These are phyloP conservation scores for Calendula officinalis DNA, from an alignment of 129 eudicot genomes.

Conservation along the genomic window DNA sequence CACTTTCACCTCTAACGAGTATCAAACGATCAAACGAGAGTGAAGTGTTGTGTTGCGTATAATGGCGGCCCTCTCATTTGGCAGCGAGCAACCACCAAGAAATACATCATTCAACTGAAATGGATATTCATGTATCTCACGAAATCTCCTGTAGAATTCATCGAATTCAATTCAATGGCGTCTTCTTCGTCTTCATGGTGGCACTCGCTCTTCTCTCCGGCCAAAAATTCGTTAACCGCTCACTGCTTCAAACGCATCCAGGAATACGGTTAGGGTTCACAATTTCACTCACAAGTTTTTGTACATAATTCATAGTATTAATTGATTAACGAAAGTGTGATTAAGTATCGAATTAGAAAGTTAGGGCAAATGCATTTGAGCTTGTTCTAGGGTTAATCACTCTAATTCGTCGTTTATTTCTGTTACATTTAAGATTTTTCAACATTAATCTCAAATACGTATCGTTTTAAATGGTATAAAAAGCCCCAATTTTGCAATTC, in stretches of 20 bases:
- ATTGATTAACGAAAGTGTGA: not conserved
- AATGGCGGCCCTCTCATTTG: constrained; percentile 21
- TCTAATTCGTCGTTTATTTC: constrained; percentile 7
- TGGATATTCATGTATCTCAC: not conserved
- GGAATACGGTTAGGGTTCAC: constrained; percentile 38
- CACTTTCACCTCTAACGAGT: too few relatives aligned
- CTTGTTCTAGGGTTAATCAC: constrained; percentile 9
- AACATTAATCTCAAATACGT: not conserved
- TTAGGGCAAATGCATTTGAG: not conserved
- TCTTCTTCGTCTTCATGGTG: constrained; percentile 52
- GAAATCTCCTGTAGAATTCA: constrained; percentile 8
- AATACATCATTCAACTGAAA: not conserved
- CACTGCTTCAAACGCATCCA: constrained; percentile 47
- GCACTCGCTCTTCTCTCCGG: constrained; percentile 47
- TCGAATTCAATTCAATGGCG: constrained; percentile 24
- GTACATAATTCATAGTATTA: not conserved
- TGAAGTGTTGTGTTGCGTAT: not conserved
- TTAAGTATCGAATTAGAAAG: not conserved
- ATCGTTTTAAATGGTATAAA: not conserved
- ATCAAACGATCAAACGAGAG: too few relatives aligned
- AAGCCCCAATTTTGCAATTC: too few relatives aligned
- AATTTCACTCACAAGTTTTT: not conserved
- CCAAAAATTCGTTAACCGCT: constrained; percentile 22
- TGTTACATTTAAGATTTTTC: not conserved
- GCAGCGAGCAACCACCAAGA: not conserved